These are phyloP conservation scores for Jacaranda copaia DNA, from an alignment of 257 asterid genomes.

Conservation along the genomic window DNA sequence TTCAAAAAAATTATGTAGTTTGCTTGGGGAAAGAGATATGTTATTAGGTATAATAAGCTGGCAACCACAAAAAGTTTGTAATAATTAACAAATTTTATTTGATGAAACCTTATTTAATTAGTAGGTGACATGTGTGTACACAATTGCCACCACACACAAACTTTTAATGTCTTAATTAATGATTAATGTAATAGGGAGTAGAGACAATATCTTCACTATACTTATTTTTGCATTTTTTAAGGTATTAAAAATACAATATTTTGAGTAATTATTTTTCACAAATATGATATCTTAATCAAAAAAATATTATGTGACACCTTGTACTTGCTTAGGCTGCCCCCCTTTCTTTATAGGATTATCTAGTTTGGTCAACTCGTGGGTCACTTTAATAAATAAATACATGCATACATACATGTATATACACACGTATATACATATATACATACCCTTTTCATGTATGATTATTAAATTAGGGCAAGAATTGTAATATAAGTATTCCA, in stretches of 20 bases:
- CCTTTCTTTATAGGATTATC: constrained; percentile 30
- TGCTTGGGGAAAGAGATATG: constrained; percentile 11
- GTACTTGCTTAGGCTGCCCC: constrained; percentile 37
- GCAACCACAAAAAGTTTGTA: constrained; percentile 21
- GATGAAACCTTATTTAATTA: background rate
- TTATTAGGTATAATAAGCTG: constrained; percentile 30
- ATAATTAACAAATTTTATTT: background rate
- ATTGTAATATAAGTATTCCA: constrained; percentile 14
- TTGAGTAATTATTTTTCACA: background rate
- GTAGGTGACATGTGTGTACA: constrained; percentile 25
- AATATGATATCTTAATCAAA: constrained; percentile 18
- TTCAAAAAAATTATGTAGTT: constrained; percentile 9
- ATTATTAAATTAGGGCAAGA: constrained; percentile 17
- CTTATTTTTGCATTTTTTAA: background rate
- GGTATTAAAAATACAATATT: background rate
- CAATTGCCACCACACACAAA: constrained; percentile 32
- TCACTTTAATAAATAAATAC: constrained; percentile 15
- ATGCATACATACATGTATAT: background rate
- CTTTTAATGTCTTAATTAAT: constrained; percentile 7
- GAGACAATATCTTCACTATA: constrained; percentile 30
- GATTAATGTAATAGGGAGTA: constrained; percentile 14
- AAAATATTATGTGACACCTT: constrained; percentile 41
- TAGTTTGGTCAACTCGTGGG: constrained; percentile 52
- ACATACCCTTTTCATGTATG: background rate
- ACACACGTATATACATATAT: background rate